Conservation (phyloP, 768 basidiomycete genomes). For the Hebeloma cylindrosporum region DNA sequence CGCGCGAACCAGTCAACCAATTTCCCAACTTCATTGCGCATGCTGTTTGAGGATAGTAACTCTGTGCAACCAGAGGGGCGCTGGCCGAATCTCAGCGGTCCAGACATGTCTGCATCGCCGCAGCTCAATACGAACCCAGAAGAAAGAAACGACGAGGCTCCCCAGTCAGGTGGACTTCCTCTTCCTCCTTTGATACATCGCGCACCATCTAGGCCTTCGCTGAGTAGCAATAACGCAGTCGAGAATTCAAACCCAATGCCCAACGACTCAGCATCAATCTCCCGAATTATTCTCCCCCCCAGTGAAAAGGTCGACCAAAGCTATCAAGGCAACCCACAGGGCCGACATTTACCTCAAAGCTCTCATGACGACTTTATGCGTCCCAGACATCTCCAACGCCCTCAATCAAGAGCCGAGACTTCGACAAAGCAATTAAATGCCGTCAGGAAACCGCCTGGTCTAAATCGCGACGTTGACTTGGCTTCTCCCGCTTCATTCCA, state of each 20-base stretch:
- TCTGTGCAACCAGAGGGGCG: constrained; percentile 37
- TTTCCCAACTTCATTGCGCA: constrained; percentile 75
- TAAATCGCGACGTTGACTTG: constrained; percentile 31
- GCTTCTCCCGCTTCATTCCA: constrained; percentile 41
- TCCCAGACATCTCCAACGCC: background rate
- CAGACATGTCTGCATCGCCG: constrained; percentile 7
- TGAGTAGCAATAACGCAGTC: background rate
- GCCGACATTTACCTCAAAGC: background rate
- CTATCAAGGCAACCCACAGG: background rate
- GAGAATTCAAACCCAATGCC: background rate
- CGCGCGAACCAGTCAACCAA: constrained; percentile 48
- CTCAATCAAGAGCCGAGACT: constrained; percentile 3
- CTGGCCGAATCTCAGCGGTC: constrained; percentile 34
- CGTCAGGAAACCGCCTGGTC: too few relatives aligned
- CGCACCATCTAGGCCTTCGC: background rate
- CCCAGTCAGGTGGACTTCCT: background rate
- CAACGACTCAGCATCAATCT: constrained; percentile 8
- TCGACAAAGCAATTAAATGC: too few relatives aligned
- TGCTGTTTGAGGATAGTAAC: constrained; percentile 70
- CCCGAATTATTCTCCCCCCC: background rate
- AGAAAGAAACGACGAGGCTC: background rate
- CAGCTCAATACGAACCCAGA: constrained; percentile 2
- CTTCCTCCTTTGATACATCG: background rate
- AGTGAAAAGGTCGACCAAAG: background rate
- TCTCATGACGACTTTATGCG: too few relatives aligned